phyloP scores from a whole-genome alignment of 2,329 filamentous ascomycete genomes.

The Aureobasidium sp. region DNA sequence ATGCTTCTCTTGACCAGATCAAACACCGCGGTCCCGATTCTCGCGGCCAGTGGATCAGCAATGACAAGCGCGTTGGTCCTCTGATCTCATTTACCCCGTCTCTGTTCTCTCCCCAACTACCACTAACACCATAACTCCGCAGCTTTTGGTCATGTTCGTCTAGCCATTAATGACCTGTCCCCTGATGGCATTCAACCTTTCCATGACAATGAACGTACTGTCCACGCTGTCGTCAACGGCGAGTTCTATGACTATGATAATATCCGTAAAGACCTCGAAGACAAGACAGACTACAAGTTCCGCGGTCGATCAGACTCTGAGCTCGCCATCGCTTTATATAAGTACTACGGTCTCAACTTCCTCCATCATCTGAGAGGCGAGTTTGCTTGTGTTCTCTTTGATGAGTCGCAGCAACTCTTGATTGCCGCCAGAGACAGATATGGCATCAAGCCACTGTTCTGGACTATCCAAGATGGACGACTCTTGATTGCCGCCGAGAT shows the following conservation, averaged over 20 bases:
- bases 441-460: slow-evolving; percentile 50
- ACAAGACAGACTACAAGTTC: slow-evolving; percentile 35
- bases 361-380: slow-evolving; percentile 44
- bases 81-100: slow-evolving; percentile 11
- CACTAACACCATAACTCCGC: slow-evolving; percentile 11
- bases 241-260: slow-evolving; percentile 49
- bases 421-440: slow-evolving; percentile 46
- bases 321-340: slow-evolving; percentile 45
- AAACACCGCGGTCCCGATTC: slow-evolving; percentile 40
- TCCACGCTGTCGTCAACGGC: slow-evolving; percentile 52
- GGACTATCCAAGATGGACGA: slow-evolving; percentile 32
- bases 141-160: slow-evolving; percentile 42
- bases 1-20: slow-evolving; percentile 30
- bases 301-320: slow-evolving; percentile 42
- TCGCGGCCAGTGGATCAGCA: slow-evolving; percentile 37
- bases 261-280: slow-evolving; percentile 30
- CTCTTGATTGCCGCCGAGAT: slow-evolving; percentile 45
- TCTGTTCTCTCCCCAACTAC: slow-evolving; percentile 1
- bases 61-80: slow-evolving; percentile 35
- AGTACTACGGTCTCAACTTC: slow-evolving; percentile 38
- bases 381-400: slow-evolving; percentile 46
- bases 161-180: slow-evolving; percentile 46
- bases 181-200: slow-evolving; percentile 39
- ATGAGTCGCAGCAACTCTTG: slow-evolving; percentile 34
- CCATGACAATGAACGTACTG: slow-evolving; percentile 25